Evolutionary conservation across 768 basidiomycete genomes (phyloP).

Genomic region (Boletellus ananas): DNA sequence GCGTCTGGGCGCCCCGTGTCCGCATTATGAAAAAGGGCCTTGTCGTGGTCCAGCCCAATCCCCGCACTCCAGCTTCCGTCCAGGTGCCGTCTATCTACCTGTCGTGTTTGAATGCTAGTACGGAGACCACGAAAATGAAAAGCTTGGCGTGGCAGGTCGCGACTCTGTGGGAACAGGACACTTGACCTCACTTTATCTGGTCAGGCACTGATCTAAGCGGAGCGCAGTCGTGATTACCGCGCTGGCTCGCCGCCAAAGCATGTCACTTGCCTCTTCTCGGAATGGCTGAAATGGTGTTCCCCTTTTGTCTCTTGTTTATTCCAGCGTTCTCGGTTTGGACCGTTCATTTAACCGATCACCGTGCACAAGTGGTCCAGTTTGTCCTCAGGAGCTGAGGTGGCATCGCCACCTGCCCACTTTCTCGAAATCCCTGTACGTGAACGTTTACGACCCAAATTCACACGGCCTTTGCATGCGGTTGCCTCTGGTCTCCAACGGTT

Average conservation of each 20-base stretch:
- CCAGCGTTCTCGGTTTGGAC: conserved; percentile 23
- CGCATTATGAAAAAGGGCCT: not conserved
- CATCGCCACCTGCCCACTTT: conserved; percentile 9
- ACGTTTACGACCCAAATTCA: conserved; percentile 3
- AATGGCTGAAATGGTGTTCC: conserved; percentile 8
- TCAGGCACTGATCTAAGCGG: conserved; percentile 29
- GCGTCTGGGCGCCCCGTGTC: not conserved
- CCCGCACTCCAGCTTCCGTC: conserved; percentile 5
- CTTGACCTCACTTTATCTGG: conserved; percentile 22
- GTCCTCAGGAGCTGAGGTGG: conserved; percentile 16
- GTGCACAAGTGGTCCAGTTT: conserved; percentile 11
- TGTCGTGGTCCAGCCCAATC: conserved; percentile 2
- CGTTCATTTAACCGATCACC: conserved; percentile 24
- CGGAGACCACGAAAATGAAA: conserved; percentile 25
- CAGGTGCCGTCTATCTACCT: conserved; percentile 12
- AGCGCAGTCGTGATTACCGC: conserved; percentile 22
- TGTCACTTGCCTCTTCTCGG: conserved; percentile 19
- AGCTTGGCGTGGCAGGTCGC: conserved; percentile 10
- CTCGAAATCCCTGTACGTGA: conserved; percentile 6
- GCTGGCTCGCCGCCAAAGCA: conserved; percentile 23
- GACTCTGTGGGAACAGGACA: conserved; percentile 18
- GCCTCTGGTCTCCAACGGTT: not conserved
- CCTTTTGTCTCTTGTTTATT: conserved; percentile 17
- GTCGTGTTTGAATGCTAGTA: conserved; percentile 14
- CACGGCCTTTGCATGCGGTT: not conserved